Evolutionary conservation across 495 filamentous ascomycete species (phyloP).

Genomic region (Staphylotrichum longicolle): DNA sequence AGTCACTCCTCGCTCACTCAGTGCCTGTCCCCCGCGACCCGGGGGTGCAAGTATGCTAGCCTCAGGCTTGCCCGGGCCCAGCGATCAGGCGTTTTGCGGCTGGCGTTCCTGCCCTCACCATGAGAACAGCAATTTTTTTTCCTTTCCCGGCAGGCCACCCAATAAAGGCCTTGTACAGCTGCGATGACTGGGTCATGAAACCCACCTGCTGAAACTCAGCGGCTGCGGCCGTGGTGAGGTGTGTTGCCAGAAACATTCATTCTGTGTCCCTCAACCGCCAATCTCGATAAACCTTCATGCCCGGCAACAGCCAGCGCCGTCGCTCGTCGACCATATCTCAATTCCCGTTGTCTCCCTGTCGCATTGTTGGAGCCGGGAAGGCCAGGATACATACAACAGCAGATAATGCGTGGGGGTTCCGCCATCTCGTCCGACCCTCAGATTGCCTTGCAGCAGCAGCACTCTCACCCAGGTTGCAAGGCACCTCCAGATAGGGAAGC

Average conservation of each 20-base stretch:
- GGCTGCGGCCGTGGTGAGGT: conserved; percentile 7
- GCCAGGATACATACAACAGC: conserved; percentile 26
- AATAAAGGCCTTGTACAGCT: conserved; percentile 13
- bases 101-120: conserved; percentile 23
- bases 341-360: too few species aligned
- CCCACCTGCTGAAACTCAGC: conserved; percentile 21
- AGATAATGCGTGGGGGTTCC: conserved; percentile 12
- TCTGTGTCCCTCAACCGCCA: background rate
- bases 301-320: background rate
- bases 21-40: too few species aligned
- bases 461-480: conserved; percentile 3
- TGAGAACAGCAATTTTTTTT: conserved; percentile 4
- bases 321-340: background rate
- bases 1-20: too few species aligned
- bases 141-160: conserved; percentile 8
- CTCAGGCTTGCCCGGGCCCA: conserved; percentile 24
- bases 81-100: conserved; percentile 23
- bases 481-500: background rate
- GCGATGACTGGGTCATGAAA: conserved; percentile 15
- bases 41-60: conserved; percentile 14
- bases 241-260: conserved; percentile 15
- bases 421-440: background rate
- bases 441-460: conserved; percentile 14
- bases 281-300: background rate
- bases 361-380: conserved; percentile 23